Evolutionary conservation across 805 yeast species (phyloP), one percentile per base, ranked within the genome.

Genomic region (Cyberlindnera mississippiensis): DNA sequence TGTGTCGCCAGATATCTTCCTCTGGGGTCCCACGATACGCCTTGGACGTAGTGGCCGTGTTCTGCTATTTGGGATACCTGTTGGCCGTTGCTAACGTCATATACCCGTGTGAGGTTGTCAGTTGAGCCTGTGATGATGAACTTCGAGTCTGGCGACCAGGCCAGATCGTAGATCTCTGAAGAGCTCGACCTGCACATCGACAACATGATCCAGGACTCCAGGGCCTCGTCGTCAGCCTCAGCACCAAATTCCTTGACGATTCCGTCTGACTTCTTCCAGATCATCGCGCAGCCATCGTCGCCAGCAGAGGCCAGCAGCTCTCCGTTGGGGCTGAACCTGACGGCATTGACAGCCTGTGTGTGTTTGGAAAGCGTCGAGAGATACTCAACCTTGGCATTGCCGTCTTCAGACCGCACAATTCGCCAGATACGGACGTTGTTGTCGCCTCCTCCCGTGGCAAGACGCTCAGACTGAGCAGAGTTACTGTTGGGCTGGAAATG

Each of bases 361-460:
- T 93, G 99, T 53, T 88, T 89, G 3, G 83, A 63, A 38, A 93
- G 70, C 0, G 96, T 87, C 14, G 93, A 76, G 22, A 89, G 66
- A 60, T 89, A 91, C 46, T 80, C 84, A 14, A 89, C 84, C 0
- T 66, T 67, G 14, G 61, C 38, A 18, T 59, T 54, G 27, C 55
- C 55, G 3, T 55, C 49, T 7, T 45, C 42, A 11, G 40, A 60
- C 46, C 40, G 51, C 22, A 78, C 63, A 38, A 49, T 20, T 8
- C 40, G 35, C 53, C 53, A 49, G 3, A 49, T 18, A 20, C 97
- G 71, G n/a, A 88, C 83, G 52, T 86, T 85, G 59, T 84, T 85
- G 62, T 93, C 99, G 32, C 97, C 97, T 18, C 98, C 98, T 0
- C 88, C 96, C 0, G 98, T 91, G 4, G 82, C 91, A 28, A 91